phyloP scores from a whole-genome alignment of 2,329 filamentous ascomycete species.

The Aspergillus aculeatus region DNA sequence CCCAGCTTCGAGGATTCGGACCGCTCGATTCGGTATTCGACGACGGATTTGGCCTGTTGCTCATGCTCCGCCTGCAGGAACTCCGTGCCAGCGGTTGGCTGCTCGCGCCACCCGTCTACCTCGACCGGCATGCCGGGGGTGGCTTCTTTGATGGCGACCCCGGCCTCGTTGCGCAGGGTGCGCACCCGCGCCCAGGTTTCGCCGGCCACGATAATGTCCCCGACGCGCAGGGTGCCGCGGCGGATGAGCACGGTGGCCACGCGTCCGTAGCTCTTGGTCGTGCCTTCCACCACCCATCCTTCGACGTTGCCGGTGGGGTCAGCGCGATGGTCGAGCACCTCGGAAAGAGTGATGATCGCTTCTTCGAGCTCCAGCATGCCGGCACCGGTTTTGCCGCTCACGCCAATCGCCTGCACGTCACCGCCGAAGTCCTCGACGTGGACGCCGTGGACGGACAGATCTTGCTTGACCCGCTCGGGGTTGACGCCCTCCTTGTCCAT shows the following conservation, averaged over 20 bases:
- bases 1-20: constrained; percentile 65
- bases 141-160: constrained; percentile 68
- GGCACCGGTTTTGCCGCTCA: constrained; percentile 89
- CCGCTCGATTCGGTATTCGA: constrained; percentile 72
- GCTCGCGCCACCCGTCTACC: constrained; percentile 89
- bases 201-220: constrained; percentile 84
- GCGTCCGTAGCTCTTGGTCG: constrained; percentile 79
- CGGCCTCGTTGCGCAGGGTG: constrained; percentile 79
- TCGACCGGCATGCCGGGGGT: constrained; percentile 87
- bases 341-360: constrained; percentile 78
- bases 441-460: constrained; percentile 78
- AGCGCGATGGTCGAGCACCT: constrained; percentile 86
- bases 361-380: constrained; percentile 93
- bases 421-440: constrained; percentile 94
- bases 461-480: constrained; percentile 80
- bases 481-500: constrained; percentile 84
- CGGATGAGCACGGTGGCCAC: constrained; percentile 87
- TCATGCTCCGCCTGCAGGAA: constrained; percentile 81
- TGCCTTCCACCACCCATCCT: constrained; percentile 91
- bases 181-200: constrained; percentile 86
- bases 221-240: constrained; percentile 76
- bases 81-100: constrained; percentile 81
- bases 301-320: constrained; percentile 75
- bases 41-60: constrained; percentile 72
- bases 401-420: constrained; percentile 85